phyloP scores from a whole-genome alignment of 345 rosid species.

The Linum lewisii region DNA sequence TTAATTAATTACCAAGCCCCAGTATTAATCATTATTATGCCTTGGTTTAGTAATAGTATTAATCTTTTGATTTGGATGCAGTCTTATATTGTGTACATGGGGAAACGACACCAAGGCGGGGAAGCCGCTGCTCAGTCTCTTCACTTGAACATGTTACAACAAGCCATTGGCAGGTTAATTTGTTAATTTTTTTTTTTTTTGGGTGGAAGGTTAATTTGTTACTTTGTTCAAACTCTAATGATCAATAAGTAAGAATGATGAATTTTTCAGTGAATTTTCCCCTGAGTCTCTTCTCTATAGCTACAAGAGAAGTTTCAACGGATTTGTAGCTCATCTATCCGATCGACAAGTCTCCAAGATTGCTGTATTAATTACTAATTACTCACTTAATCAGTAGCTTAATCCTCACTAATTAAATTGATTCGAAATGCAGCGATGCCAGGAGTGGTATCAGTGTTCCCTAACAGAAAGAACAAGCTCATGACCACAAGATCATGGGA shows the following conservation, averaged over 20 bases:
- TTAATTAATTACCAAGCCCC: no score
- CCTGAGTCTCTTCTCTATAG: neutral
- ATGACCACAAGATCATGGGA: constrained; percentile 8
- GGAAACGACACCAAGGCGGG: neutral
- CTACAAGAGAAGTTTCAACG: constrained; percentile 6
- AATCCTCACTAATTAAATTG: neutral
- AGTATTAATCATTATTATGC: no score
- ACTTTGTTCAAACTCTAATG: no score
- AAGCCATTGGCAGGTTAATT: neutral
- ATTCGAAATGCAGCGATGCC: neutral
- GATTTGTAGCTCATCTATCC: constrained; percentile 3
- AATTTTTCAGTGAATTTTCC: constrained; percentile 1
- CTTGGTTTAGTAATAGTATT: no score
- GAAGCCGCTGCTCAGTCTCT: neutral
- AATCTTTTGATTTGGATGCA: neutral
- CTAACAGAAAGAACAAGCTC: neutral
- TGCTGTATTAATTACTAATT: neutral
- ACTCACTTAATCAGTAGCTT: no score
- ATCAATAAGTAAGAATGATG: no score
- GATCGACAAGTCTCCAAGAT: neutral
- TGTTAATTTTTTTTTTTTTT: no score
- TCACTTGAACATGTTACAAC: neutral
- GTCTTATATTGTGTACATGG: neutral
- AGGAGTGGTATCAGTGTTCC: constrained; percentile 8
- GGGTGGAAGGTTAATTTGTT: no score